These are phyloP conservation scores for Mangifera indica DNA, from an alignment of 345 rosid genomes.

Conservation along the genomic window DNA sequence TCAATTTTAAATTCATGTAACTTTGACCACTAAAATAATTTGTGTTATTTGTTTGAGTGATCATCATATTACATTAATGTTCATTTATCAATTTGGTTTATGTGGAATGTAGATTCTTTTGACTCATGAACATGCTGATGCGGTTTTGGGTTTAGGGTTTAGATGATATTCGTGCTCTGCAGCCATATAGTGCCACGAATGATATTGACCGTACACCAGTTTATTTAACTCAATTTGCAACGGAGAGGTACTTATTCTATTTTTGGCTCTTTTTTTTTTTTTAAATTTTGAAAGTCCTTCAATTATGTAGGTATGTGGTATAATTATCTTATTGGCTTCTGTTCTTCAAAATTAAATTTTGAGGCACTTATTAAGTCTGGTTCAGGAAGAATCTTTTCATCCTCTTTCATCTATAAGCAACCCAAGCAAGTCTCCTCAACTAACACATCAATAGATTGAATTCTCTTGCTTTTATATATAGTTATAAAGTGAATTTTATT, in stretches of 20 bases:
- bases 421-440: not conserved
- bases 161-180: constrained; percentile 90
- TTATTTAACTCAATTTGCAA: constrained; percentile 62
- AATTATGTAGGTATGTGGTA: not conserved
- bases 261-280: not conserved
- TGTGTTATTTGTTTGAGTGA: not conserved
- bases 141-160: constrained; percentile 95
- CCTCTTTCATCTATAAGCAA: not conserved
- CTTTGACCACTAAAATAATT: not conserved
- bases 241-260: constrained; percentile 64
- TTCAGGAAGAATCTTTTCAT: not conserved
- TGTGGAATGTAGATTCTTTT: constrained; percentile 69
- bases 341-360: not conserved
- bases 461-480: not conserved
- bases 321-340: constrained; percentile 1
- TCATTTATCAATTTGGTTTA: not conserved
- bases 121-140: constrained; percentile 99
- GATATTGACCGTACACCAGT: constrained; percentile 84
- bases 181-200: constrained; percentile 79
- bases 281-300: no score
- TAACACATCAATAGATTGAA: not conserved
- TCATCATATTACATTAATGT: not conserved
- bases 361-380: not conserved
- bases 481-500: not conserved
- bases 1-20: not conserved